Conservation (phyloP, 257 asterid species). For the Schizonepeta tenuifolia region DNA sequence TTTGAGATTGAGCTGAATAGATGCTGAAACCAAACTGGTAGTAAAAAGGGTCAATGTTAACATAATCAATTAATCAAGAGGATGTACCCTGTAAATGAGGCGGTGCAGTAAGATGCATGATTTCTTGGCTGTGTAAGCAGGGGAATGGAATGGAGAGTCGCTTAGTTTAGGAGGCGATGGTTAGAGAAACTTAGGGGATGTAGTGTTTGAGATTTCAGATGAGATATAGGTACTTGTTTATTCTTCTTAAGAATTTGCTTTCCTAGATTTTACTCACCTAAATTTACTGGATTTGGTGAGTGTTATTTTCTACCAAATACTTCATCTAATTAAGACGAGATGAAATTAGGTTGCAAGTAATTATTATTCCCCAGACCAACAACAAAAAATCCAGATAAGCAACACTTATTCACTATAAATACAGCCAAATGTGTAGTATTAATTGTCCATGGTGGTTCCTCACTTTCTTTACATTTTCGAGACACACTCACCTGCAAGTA, state of each 20-base stretch:
- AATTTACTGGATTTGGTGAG: background rate
- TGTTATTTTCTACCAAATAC: background rate
- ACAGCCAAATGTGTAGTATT: background rate
- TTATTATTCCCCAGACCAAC: background rate
- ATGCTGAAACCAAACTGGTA: background rate
- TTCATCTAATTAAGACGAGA: background rate
- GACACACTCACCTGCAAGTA: background rate
- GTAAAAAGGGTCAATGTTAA: background rate
- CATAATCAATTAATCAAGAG: slow-evolving; percentile 7
- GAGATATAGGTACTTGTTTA: no score
- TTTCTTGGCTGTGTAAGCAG: slow-evolving; percentile 11
- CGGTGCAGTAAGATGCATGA: slow-evolving; percentile 23
- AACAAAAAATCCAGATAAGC: background rate
- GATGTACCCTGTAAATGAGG: slow-evolving; percentile 23
- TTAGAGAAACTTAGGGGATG: background rate
- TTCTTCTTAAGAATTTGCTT: background rate
- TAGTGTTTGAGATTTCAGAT: slow-evolving; percentile 1
- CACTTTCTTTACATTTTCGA: no score
- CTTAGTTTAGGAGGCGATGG: background rate
- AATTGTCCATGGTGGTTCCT: no score
- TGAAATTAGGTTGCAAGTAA: background rate
- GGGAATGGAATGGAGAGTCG: background rate
- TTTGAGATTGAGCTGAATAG: background rate
- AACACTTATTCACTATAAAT: background rate
- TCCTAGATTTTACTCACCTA: background rate